Conservation (phyloP, 2,329 filamentous ascomycete species). For the Lachnum nothofagi region DNA sequence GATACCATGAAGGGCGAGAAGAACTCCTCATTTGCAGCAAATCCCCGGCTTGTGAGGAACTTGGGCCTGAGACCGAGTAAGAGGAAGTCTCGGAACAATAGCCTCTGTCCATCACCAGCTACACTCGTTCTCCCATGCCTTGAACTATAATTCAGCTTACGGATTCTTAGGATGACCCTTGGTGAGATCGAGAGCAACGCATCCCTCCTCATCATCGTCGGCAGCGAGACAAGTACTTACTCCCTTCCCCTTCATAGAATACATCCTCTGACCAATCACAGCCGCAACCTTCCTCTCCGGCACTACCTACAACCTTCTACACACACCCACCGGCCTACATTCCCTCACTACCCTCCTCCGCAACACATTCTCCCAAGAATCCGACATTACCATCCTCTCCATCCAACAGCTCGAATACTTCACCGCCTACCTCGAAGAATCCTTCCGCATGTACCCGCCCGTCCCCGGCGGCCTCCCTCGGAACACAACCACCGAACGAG, state of each 20-base stretch:
- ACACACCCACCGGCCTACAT: not conserved
- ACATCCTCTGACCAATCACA: not conserved
- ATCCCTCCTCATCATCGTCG: slow-evolving; percentile 30
- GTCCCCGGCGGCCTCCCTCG: slow-evolving; percentile 3
- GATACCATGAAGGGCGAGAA: too few relatives aligned
- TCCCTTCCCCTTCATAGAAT: not conserved
- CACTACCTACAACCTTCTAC: slow-evolving; percentile 5
- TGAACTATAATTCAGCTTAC: too few relatives aligned
- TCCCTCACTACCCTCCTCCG: slow-evolving; percentile 5
- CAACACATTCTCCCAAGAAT: not conserved
- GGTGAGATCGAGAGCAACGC: slow-evolving; percentile 8
- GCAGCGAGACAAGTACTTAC: slow-evolving; percentile 30
- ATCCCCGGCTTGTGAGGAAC: too few relatives aligned
- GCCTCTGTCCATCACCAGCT: too few relatives aligned
- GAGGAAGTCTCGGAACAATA: too few relatives aligned
- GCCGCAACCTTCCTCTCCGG: slow-evolving; percentile 6
- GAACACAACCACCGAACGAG: not conserved
- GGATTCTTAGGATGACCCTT: slow-evolving; percentile 6
- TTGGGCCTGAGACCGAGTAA: too few relatives aligned
- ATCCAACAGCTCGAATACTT: slow-evolving; percentile 22
- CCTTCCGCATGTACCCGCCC: slow-evolving; percentile 4
- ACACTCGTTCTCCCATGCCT: too few relatives aligned
- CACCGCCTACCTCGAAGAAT: slow-evolving; percentile 34
- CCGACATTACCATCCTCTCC: not conserved
- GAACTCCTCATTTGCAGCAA: too few relatives aligned